A percentile compares a stretch with the other conserved stretches of the same genome.
These are phyloP conservation scores for Gaeumannomyces sp. DNA, from an alignment of 2,329 filamentous ascomycete species.

Conservation along the genomic window DNA sequence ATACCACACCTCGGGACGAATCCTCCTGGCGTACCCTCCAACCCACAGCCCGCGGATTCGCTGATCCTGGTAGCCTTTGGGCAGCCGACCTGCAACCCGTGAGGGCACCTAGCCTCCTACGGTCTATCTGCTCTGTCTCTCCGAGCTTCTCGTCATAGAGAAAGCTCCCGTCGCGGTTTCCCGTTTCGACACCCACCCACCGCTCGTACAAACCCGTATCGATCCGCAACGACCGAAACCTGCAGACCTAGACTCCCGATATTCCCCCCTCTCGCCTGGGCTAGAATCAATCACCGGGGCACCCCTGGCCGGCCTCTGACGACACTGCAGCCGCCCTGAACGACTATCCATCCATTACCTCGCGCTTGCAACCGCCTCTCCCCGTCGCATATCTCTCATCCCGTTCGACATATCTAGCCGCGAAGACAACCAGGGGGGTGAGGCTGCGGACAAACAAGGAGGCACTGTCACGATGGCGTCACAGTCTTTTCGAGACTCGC, in stretches of 20 bases:
- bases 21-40: not conserved
- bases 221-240: not conserved
- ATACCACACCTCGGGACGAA: not conserved
- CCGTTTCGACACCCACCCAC: not conserved
- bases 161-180: not conserved
- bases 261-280: not conserved
- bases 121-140: not conserved
- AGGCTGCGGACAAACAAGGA: not conserved
- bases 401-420: not conserved
- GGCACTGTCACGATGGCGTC: constrained; percentile 62
- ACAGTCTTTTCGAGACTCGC: constrained; percentile 83
- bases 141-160: not conserved
- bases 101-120: not conserved
- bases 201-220: not conserved
- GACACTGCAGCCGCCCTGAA: not conserved
- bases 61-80: not conserved
- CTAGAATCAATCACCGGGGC: not conserved
- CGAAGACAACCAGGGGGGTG: constrained; percentile 5
- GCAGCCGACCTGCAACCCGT: constrained; percentile 1
- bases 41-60: not conserved
- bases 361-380: constrained; percentile 8
- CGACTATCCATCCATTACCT: not conserved
- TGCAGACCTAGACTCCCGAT: not conserved
- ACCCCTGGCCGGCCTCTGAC: not conserved
- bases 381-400: not conserved